Conservation (phyloP, 257 asterid genomes). For the Salvia miltiorrhiza region DNA sequence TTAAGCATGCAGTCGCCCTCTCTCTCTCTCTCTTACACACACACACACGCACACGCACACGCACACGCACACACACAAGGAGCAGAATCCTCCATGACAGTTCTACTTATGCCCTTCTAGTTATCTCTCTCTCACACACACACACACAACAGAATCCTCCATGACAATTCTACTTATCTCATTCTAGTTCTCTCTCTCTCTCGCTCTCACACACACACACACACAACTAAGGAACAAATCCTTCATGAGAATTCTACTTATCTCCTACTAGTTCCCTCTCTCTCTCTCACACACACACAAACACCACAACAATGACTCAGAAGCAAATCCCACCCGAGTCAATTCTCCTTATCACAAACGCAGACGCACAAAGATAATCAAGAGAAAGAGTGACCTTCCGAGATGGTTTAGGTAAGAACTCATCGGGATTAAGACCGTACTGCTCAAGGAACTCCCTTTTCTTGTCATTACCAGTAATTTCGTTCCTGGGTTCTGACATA, state of each 20-base stretch:
- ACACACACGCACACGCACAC: too few species aligned
- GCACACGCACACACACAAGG: too few species aligned
- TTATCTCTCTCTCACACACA: not conserved
- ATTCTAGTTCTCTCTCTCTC: not conserved
- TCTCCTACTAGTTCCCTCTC: not conserved
- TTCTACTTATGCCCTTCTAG: too few species aligned
- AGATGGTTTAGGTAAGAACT: constrained; percentile 54
- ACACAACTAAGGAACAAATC: not conserved
- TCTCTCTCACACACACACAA: not conserved
- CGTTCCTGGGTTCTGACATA: constrained; percentile 53
- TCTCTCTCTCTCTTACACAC: too few species aligned
- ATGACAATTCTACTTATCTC: not conserved
- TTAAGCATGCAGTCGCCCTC: too few species aligned
- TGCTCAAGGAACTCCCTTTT: constrained; percentile 67
- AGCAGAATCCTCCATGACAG: too few species aligned
- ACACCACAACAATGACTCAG: too few species aligned
- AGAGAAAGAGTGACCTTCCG: constrained; percentile 47
- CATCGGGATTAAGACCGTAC: constrained; percentile 79
- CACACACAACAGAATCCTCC: not conserved
- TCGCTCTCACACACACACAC: not conserved
- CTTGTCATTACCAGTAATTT: constrained; percentile 34
- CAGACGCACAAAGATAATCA: not conserved
- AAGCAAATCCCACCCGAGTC: not conserved
- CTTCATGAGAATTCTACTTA: not conserved
- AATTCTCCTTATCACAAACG: not conserved